Evolutionary conservation across 345 rosid genomes (phyloP), one percentile per base, ranked within the genome.

Genomic region (Moricandia moricandioides): DNA sequence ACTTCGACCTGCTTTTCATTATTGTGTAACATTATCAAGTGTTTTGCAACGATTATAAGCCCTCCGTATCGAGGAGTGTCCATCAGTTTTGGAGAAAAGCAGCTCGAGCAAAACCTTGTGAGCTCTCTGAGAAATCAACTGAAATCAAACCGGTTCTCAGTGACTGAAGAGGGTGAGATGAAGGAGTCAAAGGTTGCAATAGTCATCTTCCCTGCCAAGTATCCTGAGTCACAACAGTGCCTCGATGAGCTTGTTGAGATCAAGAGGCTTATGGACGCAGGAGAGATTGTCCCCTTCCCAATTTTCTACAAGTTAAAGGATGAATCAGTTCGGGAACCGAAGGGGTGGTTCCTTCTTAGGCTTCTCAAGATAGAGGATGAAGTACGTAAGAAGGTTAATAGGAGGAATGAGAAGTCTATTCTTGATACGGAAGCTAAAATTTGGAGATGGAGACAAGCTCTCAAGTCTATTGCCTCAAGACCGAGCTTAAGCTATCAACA

Each of bases 401-500:
- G 8, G 27, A 1, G 29, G 0, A 63, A 43, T 49, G 40, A 8
- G 18, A 26, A 59, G 7, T 45, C 73, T 49, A 10, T 67, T 1
- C 67, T 67, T 33, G 61, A 45, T 58, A 60, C 68, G 4, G 60
- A 67, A 47, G 55, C 17, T 21, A 75, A n/a, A 67, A 75, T 75
- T 3, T 45, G 52, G 39, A 18, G 54, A 26, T 75, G 73, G 78
- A 67, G 73, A 59, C 7, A 49, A 21, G 78, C 78, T 27, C 1
- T 74, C 35, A 1, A 3, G n/a, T 67, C 73, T 4, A 35, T 75
- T 75, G 10, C 68, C 30, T 67, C 21, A 33, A 59, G 8, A 33
- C 29, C 27, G 0, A 62, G 62, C 4, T 34, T 75, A 14, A 67
- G 12, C 51, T 1, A 57, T 57, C 3, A 12, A 30, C n/a, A 57